Evolutionary conservation across 2,329 filamentous ascomycete species (phyloP), one percentile per base, ranked within the genome.

Genomic region (Pseudocercospora ulei): DNA sequence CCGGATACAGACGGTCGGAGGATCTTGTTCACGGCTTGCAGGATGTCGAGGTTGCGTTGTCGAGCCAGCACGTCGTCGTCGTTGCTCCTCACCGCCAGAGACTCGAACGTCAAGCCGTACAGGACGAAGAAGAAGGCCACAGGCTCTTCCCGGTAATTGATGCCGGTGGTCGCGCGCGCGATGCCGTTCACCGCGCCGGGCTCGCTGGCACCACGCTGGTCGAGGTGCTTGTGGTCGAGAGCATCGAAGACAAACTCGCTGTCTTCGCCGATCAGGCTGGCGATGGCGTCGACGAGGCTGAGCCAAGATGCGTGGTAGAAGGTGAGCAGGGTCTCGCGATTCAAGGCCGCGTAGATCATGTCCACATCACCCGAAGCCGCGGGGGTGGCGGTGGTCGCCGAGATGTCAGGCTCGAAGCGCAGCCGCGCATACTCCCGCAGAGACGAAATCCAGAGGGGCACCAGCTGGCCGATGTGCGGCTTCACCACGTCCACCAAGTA

Each of bases 301-400:
- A 98, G 70, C 90, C 90, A 98, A 0, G 86, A 85, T 43, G 93
- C 86, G 66, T 98, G 88, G 59, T 98, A 98, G 62, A 98, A 98
- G 59, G 80, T 81, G 8, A 98, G 71, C 25, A 96, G 69, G 0
- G 90, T 96, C 62, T 98, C 86, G 11, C 90, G 76, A 58, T 96
- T 96, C 46, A 98, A 67, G 0, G 90, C 88, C 22, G 90, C 85
- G 56, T 98, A 98, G 13, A 96, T 85, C 1, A 84, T 87, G 56
- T 96, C 88, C 7, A 96, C 68, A 56, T 87, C 88, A 16, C 84
- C 83, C 18, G 84, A 86, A 13, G 49, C 48, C 4, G 52, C 40
- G 25, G 86, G 67, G 2, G 82, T 83, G 0, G 81, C 79, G 3
- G 84, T 82, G 0, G 81, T 92, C 62, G 85, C 87, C 1, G 88